phyloP scores from a whole-genome alignment of 352 stramenopile species.

The Phytophthora meadii region DNA sequence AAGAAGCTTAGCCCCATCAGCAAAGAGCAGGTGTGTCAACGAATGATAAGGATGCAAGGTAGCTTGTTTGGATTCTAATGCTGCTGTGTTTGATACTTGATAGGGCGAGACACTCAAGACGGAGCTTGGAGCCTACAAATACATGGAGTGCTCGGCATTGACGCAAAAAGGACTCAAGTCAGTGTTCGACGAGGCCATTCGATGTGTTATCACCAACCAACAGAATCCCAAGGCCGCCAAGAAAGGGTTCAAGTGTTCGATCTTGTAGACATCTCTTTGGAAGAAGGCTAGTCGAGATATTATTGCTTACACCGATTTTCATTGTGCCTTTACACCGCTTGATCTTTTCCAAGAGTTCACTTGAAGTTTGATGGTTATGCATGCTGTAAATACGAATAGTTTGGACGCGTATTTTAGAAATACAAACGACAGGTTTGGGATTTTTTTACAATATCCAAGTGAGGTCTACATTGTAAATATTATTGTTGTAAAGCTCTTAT shows the following conservation, averaged over 20 bases:
- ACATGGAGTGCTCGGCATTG: slow-evolving; percentile 94
- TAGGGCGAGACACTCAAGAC: slow-evolving; percentile 90
- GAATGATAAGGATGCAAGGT: neutral
- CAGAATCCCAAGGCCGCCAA: slow-evolving; percentile 68
- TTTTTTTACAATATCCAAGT: slow-evolving; percentile 4
- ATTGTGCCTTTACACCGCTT: slow-evolving; percentile 11
- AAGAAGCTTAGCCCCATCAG: slow-evolving; percentile 85
- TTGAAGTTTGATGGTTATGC: slow-evolving; percentile 23
- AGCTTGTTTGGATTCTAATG: slow-evolving; percentile 3
- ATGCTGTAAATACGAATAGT: neutral
- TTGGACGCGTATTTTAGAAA: neutral
- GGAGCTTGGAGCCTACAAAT: slow-evolving; percentile 91
- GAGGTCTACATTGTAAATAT: slow-evolving; percentile 5
- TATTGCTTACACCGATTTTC: slow-evolving; percentile 20
- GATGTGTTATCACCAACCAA: slow-evolving; percentile 86
- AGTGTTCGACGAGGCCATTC: slow-evolving; percentile 95
- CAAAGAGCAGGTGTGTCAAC: slow-evolving; percentile 60
- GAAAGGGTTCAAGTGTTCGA: slow-evolving; percentile 63
- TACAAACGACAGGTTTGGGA: no score
- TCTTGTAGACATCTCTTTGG: slow-evolving; percentile 53
- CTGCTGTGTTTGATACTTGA: neutral
- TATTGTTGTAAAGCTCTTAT: neutral
- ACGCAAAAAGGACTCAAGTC: slow-evolving; percentile 95
- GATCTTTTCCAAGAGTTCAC: neutral
- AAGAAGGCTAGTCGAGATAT: slow-evolving; percentile 7